A percentile compares a stretch with the other conserved stretches of the same genome.
phyloP scores from a whole-genome alignment of 768 basidiomycete genomes.

The Saitozyma sp. region DNA sequence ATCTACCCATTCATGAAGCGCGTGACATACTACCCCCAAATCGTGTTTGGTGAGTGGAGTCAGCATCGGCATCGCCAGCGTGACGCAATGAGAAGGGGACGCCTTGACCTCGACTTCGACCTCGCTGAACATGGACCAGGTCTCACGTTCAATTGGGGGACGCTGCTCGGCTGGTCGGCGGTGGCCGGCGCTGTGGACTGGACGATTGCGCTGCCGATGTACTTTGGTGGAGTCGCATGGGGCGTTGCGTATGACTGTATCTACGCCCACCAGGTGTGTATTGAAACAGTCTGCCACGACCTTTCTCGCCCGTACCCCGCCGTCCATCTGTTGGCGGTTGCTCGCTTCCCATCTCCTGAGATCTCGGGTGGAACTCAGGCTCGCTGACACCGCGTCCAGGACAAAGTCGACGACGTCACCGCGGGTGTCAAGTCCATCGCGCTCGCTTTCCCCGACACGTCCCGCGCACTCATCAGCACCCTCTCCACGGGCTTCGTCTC shows the following conservation, averaged over 20 bases:
- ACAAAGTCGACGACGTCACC: conserved; percentile 83
- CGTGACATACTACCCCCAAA: conserved; percentile 94
- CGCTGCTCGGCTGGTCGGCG: conserved; percentile 93
- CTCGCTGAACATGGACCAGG: conserved; percentile 57
- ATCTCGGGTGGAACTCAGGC: too few relatives aligned
- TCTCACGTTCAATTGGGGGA: conserved; percentile 96
- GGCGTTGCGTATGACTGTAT: conserved; percentile 96
- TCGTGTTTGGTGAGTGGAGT: conserved; percentile 72
- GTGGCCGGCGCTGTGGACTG: conserved; percentile 78
- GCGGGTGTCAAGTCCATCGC: conserved; percentile 93
- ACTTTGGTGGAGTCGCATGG: conserved; percentile 87
- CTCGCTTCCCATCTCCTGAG: neutral
- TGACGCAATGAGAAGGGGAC: too few relatives aligned
- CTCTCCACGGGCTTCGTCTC: conserved; percentile 74
- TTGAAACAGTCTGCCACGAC: neutral
- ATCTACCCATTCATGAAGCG: conserved; percentile 97
- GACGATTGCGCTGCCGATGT: conserved; percentile 79
- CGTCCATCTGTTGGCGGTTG: neutral
- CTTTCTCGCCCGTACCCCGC: neutral
- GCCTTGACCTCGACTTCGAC: neutral
- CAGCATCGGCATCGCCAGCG: too few relatives aligned
- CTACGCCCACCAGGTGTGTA: conserved; percentile 86
- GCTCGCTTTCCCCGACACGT: conserved; percentile 72
- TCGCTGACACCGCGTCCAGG: conserved; percentile 57
- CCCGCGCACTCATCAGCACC: conserved; percentile 68